Evolutionary conservation across 2,329 filamentous ascomycete species (phyloP).

Genomic region (Diaporthe ilicicola): DNA sequence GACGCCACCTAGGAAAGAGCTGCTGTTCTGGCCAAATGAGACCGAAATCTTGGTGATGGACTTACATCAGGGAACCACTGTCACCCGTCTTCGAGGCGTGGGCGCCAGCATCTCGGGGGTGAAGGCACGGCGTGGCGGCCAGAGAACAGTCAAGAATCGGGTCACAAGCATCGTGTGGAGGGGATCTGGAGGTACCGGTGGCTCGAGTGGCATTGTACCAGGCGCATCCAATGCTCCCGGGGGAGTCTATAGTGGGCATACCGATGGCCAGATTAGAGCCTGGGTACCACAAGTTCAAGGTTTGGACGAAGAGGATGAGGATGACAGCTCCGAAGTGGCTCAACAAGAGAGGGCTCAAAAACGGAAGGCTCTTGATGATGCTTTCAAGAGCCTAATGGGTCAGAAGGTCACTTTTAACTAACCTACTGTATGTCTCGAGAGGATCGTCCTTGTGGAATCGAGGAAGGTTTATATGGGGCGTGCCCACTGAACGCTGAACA

Average conservation of each 20-base stretch:
- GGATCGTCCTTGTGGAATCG: neutral
- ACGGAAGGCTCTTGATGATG: constrained; percentile 79
- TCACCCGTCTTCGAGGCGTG: constrained; percentile 75
- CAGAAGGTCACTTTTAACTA: constrained; percentile 72
- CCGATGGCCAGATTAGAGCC: constrained; percentile 82
- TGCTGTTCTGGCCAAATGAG: constrained; percentile 84
- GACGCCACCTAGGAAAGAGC: constrained; percentile 64
- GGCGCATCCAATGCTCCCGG: constrained; percentile 62
- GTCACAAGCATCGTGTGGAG: constrained; percentile 82
- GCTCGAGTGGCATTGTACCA: constrained; percentile 67
- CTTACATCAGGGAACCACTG: constrained; percentile 76
- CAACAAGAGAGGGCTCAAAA: constrained; percentile 70
- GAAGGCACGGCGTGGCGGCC: constrained; percentile 52
- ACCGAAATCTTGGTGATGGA: constrained; percentile 83
- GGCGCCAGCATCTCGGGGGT: constrained; percentile 61
- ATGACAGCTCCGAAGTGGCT: constrained; percentile 52
- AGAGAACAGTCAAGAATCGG: constrained; percentile 69
- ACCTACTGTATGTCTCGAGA: constrained; percentile 31
- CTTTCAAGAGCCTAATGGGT: constrained; percentile 80
- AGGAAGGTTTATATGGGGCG: too few relatives aligned
- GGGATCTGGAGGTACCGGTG: constrained; percentile 62
- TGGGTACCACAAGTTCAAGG: constrained; percentile 71
- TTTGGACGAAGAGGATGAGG: constrained; percentile 54
- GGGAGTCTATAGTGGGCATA: constrained; percentile 80
- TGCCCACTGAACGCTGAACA: too few relatives aligned